Evolutionary conservation across 495 filamentous ascomycete species (phyloP), one percentile per base, ranked within the genome.

Genomic region (Venustampulla echinocandica): DNA sequence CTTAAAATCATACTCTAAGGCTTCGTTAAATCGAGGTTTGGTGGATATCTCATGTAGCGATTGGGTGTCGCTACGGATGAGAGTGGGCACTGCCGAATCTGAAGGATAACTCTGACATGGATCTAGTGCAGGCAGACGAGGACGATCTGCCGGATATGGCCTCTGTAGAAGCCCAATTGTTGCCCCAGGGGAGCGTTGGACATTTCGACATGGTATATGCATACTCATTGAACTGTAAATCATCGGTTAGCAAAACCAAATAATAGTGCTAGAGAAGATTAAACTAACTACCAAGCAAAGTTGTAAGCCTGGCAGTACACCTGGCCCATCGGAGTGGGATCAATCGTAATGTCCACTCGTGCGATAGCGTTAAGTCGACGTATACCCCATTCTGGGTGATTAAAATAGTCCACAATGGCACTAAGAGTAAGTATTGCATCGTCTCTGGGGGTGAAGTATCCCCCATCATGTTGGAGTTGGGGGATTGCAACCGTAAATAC

Each of bases 401-500:
- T 40, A 19, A 40, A 40, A 19, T 21, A 40, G 17, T 40, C 20
- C 11, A 40, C 5, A 10, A 40, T 9, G 20, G 37, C 37, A 6
- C 37, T 17, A 21, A 40, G 10, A 5, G 37, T 22, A 6, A 40
- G 22, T 9, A 40, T 19, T 5, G 37, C 37, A 40, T 40, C 37
- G 17, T 40, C 37, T 22, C 37, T 4, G 7, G 37, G 37, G 9
- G 37, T 40, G 18, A 40, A 21, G 4, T 40, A 6, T 9, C 37
- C 37, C 20, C 37, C 37, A 7, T 15, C 33, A 40, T n/a, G 10
- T n/a, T 40, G 37, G 7, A 40, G 6, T 22, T 40, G 17, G 3
- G 37, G 37, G 22, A 40, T 40, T 20, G 37, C 37, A 40, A 40
- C 17, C 9, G 37, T 40, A 17, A 40, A 40, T 4, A n/a, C 7